These are phyloP conservation scores for Nicotiana benthamiana DNA, from an alignment of 257 asterid species.

Conservation along the genomic window DNA sequence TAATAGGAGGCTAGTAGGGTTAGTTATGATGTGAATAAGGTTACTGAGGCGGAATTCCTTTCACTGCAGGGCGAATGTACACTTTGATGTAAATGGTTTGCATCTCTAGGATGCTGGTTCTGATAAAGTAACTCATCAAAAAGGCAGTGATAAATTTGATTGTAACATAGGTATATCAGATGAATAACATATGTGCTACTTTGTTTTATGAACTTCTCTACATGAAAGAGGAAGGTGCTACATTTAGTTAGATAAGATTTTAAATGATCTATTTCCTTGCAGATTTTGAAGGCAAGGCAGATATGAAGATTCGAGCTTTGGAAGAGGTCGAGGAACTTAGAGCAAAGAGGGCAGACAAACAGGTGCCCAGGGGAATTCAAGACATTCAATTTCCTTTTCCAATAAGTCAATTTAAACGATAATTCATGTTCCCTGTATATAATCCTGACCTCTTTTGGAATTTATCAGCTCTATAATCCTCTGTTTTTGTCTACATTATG, in stretches of 20 bases:
- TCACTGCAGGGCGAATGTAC: neutral
- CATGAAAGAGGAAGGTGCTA: neutral
- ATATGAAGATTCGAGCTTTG: constrained; percentile 77
- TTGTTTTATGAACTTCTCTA: neutral
- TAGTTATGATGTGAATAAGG: neutral
- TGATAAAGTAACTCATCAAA: neutral
- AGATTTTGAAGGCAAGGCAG: constrained; percentile 97
- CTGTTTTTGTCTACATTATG: too few relatives aligned
- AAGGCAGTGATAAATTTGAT: neutral
- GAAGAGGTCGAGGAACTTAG: constrained; percentile 91
- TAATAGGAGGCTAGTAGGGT: neutral
- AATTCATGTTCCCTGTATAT: too few relatives aligned
- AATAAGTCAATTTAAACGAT: neutral
- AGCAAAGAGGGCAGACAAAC: constrained; percentile 86
- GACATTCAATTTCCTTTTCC: neutral
- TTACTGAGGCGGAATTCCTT: neutral
- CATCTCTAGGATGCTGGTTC: neutral
- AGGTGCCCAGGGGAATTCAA: constrained; percentile 34
- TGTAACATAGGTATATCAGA: neutral
- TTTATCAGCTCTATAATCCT: too few relatives aligned
- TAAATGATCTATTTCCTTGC: neutral
- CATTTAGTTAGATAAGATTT: neutral
- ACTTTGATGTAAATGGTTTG: neutral
- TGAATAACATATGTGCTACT: neutral
- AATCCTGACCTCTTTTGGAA: too few relatives aligned